Evolutionary conservation across 2,329 filamentous ascomycete species (phyloP), one percentile per base, ranked within the genome.

Genomic region (Fusarium pseudograminearum): DNA sequence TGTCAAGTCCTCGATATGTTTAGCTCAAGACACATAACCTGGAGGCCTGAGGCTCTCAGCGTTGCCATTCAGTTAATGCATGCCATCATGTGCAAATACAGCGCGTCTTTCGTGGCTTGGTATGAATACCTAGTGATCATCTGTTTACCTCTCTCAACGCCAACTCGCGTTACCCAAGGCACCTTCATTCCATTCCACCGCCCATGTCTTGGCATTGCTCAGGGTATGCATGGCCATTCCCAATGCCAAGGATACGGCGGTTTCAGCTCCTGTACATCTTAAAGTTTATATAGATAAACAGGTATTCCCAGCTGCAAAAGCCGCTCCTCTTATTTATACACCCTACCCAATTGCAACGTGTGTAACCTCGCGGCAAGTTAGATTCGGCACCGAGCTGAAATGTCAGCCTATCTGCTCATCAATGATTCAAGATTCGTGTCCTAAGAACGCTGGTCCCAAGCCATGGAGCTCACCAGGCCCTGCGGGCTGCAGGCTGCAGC

Each of bases 141-240:
- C 33, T 47, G 31, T 42, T 65, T 61, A 26, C 46, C n/a, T 22
- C 22, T 36, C 31, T 22, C 24, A 24, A 42, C 24, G 22, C 36
- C 30, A 52, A 18, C 22, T n/a, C 28, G 28, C 34, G 55, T 63
- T 62, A 47, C 57, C 57, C 57, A 62, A 47, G 51, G 36, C 44
- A 42, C 38, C 44, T 36, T 53, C 66, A 69, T 69, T 69, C 66
- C 66, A 70, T 70, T 69, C 61, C 67, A 64, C 53, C 22, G n/a
- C 16, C 20, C 22, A 46, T 33, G 31, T 62, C 67, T 55, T 63
- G 52, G 66, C 57, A 57, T 11, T 34, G 33, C 24, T 26, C 40
- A 24, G 47, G 51, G 31, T 30, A 30, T 36, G 33, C 33, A 22
- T 22, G 36, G 20, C 30, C 40, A 63, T 63, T 36, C 16, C 18